Evolutionary conservation across 257 asterid genomes (phyloP).

Genomic region (Lycium barbarum): DNA sequence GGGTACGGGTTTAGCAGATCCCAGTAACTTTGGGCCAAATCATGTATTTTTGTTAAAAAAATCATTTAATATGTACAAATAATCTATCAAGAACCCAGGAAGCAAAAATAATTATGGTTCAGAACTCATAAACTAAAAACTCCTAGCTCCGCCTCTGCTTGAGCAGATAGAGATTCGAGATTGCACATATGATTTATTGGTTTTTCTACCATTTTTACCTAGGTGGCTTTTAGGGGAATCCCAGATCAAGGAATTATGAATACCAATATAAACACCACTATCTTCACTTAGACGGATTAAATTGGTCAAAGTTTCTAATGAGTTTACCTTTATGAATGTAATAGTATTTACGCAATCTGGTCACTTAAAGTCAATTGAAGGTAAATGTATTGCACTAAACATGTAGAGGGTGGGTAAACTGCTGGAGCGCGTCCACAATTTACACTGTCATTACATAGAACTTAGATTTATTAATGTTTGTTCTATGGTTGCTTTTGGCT

Average conservation of each 20-base stretch:
- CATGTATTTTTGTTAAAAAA: no score
- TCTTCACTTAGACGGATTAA: neutral
- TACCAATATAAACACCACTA: neutral
- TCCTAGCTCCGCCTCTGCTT: neutral
- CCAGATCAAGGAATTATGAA: neutral
- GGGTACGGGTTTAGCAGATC: no score
- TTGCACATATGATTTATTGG: no score
- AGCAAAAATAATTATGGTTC: no score
- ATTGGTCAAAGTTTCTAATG: neutral
- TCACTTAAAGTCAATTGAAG: neutral
- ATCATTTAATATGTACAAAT: no score
- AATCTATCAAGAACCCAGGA: no score
- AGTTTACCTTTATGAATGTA: neutral
- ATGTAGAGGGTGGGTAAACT: neutral
- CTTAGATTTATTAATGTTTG: neutral
- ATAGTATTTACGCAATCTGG: neutral
- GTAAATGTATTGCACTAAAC: neutral
- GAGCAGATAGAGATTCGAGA: neutral
- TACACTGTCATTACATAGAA: neutral
- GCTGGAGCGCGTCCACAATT: neutral
- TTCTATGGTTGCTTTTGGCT: neutral
- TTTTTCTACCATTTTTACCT: neutral
- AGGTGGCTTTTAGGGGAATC: neutral
- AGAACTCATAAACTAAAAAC: neutral
- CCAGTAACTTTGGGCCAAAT: no score